Conservation (phyloP, 1,284 basidiomycete genomes). For the Trichosporon faecale region DNA sequence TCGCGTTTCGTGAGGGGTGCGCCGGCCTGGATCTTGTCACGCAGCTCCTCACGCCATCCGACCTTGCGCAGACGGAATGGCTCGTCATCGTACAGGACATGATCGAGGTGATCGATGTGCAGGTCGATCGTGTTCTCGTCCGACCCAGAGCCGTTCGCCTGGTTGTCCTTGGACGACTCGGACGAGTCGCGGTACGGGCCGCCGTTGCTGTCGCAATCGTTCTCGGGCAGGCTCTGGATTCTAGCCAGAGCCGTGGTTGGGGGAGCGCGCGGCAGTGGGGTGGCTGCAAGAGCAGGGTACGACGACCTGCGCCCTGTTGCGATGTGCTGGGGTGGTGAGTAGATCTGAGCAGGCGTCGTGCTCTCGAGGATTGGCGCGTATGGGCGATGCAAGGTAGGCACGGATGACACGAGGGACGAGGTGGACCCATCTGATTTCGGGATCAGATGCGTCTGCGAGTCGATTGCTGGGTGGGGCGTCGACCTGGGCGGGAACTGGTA, state of each 20-base stretch:
- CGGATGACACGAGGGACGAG: slow-evolving; percentile 18
- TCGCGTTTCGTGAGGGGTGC: slow-evolving; percentile 19
- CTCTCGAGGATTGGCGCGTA: background rate
- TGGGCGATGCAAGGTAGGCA: slow-evolving; percentile 21
- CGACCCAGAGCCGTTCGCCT: background rate
- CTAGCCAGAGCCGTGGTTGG: slow-evolving; percentile 30
- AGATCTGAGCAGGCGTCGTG: background rate
- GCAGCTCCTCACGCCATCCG: slow-evolving; percentile 22
- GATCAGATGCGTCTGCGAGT: slow-evolving; percentile 3
- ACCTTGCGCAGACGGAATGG: background rate
- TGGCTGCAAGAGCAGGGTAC: slow-evolving; percentile 7
- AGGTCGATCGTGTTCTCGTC: slow-evolving; percentile 13
- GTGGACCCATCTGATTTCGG: slow-evolving; percentile 5
- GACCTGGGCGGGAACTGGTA: slow-evolving; percentile 36
- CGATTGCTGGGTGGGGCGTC: slow-evolving; percentile 10
- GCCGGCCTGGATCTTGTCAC: slow-evolving; percentile 21
- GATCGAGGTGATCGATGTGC: background rate
- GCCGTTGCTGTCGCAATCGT: slow-evolving; percentile 26
- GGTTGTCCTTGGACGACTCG: slow-evolving; percentile 4
- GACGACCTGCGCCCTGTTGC: background rate
- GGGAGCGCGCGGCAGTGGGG: slow-evolving; percentile 12
- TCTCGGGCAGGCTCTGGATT: slow-evolving; percentile 48
- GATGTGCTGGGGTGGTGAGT: background rate
- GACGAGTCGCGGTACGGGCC: slow-evolving; percentile 6
- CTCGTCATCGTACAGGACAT: slow-evolving; percentile 17